Base-by-base conservation (phyloP, 2,329 filamentous ascomycete genomes). In the Colletotrichum siamense region DNA sequence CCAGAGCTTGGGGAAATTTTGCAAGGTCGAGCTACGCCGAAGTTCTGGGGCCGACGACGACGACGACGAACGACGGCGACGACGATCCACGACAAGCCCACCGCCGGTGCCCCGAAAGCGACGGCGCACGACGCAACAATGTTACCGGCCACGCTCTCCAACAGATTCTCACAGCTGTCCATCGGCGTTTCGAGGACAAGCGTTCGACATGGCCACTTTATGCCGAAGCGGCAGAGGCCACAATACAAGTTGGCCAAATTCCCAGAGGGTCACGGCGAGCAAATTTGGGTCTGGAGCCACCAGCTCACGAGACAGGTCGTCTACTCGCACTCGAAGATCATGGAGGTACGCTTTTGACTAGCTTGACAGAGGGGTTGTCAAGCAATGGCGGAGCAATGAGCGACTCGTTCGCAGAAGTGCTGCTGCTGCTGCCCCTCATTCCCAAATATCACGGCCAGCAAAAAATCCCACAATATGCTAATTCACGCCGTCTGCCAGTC, bases 231-330 rank as follows among this genome's bases (percentile, higher is more conserved):
- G 70, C 69, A 69, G 75, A 77, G 68, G 69, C 73, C 79, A 18
- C 75, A 78, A 70, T 77, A 77, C 44, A 79, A 81, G 61, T 73
- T 77, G 44, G 63, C 80, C 26, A 79, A 73, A 74, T 77, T 44
- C 69, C 81, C 84, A 22, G 81, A 85, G 55, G 86, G 85, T 75
- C 90, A 91, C 75, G 91, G 90, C 80, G 89, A 92, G 85, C 87
- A 88, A 80, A 90, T 92, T 80, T 92, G 87, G 87, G 83, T 92
- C 69, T 91, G 88, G 80, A 83, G 85, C 79, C 87, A 92, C 82
- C 84, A 90, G 70, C 81, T 86, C 71, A 84, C 87, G 18, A 86
- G 90, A 63, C 85, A 90, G 81, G 86, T 90, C 65, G 85, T 92
- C 71, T 92, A 91, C 82, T 90, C 88, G 66, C 88, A 88, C 80